These are phyloP conservation scores for Alternaria sp. DNA, from an alignment of 2,329 filamentous ascomycete species.

Conservation along the genomic window DNA sequence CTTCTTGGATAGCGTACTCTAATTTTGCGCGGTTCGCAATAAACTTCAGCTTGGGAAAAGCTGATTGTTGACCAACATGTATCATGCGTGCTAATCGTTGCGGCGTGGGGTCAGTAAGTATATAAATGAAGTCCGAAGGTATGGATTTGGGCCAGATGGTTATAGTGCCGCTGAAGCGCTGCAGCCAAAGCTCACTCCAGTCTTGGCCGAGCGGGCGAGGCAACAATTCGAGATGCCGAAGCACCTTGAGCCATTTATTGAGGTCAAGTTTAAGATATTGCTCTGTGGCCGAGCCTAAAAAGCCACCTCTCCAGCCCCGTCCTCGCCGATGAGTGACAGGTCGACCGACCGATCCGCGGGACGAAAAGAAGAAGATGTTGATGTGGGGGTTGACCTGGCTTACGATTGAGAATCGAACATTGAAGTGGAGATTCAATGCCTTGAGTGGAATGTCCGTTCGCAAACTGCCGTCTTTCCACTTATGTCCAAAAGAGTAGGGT, in stretches of 20 bases:
- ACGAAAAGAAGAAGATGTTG: constrained; percentile 98
- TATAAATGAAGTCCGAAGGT: constrained; percentile 81
- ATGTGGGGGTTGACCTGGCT: constrained; percentile 93
- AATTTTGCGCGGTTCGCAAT: constrained; percentile 86
- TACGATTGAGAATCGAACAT: constrained; percentile 96
- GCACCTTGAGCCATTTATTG: constrained; percentile 96
- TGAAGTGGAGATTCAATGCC: constrained; percentile 94
- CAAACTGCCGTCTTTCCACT: constrained; percentile 97
- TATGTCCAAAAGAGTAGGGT: constrained; percentile 96
- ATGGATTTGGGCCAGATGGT: constrained; percentile 93
- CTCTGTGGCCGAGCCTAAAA: constrained; percentile 88
- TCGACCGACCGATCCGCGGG: constrained; percentile 86
- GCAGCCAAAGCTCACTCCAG: constrained; percentile 96
- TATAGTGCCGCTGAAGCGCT: constrained; percentile 91
- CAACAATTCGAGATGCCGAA: constrained; percentile 89
- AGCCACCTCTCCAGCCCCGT: constrained; percentile 94
- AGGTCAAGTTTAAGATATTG: constrained; percentile 96
- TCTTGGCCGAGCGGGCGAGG: constrained; percentile 92
- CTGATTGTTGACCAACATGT: constrained; percentile 84
- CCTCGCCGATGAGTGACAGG: constrained; percentile 94
- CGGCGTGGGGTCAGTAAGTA: constrained; percentile 70
- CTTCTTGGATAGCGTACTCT: constrained; percentile 72
- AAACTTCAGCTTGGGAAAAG: constrained; percentile 92
- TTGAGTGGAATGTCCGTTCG: constrained; percentile 96
- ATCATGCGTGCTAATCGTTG: constrained; percentile 85